Conservation (phyloP, 164 flowering plant genomes). For the Houttuynia cordata region DNA sequence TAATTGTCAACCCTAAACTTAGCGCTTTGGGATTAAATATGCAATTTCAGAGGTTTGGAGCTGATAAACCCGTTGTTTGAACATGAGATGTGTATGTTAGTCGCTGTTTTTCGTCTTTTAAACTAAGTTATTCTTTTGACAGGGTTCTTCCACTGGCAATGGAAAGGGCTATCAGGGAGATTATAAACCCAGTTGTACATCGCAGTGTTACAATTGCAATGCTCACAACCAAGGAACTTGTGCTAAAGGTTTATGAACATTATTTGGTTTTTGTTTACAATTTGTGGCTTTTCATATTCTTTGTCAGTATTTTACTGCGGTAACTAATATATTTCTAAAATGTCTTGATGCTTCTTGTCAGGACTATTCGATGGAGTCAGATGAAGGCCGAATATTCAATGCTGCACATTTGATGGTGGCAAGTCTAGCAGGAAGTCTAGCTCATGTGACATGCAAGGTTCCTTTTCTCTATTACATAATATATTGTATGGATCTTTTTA, state of each 20-base stretch:
- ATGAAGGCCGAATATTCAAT: conserved; percentile 79
- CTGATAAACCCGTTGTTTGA: not conserved
- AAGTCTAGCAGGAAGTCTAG: conserved; percentile 90
- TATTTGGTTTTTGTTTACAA: not conserved
- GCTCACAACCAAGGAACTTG: conserved; percentile 90
- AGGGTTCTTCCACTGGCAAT: conserved; percentile 81
- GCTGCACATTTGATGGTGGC: conserved; percentile 98
- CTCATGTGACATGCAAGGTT: conserved; percentile 99
- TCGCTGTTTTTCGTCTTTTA: not conserved
- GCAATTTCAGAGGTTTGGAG: conserved; percentile 75
- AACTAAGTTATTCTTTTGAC: conserved; percentile 9
- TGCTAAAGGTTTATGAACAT: conserved; percentile 52
- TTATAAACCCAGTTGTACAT: conserved; percentile 64
- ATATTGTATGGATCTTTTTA: not conserved
- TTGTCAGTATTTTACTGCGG: not conserved
- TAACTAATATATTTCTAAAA: not conserved
- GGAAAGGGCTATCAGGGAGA: conserved; percentile 91
- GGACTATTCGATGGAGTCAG: conserved; percentile 96
- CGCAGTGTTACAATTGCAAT: conserved; percentile 92
- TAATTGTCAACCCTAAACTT: conserved; percentile 70
- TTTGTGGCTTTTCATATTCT: not conserved
- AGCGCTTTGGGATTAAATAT: conserved; percentile 51
- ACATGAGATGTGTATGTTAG: too few relatives aligned
- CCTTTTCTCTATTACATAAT: not conserved
- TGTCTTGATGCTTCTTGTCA: conserved; percentile 7